These are phyloP conservation scores for Neoboletus subvelutipes DNA, from an alignment of 768 basidiomycete genomes.

Conservation along the genomic window DNA sequence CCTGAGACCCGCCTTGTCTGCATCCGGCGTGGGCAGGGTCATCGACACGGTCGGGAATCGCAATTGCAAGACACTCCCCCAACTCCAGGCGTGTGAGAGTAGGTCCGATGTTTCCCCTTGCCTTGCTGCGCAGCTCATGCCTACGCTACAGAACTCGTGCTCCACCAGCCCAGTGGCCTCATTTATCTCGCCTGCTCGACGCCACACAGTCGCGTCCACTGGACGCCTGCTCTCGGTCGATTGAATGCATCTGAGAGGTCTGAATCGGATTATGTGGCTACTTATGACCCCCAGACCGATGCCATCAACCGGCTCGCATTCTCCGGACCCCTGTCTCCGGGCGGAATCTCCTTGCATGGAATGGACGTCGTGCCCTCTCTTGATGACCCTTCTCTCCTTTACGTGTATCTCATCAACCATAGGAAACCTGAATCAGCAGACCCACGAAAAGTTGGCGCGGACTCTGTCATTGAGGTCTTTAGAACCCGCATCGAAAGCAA, in stretches of 20 bases:
- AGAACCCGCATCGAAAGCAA: conserved; percentile 46
- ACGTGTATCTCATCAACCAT: conserved; percentile 73
- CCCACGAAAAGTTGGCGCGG: conserved; percentile 53
- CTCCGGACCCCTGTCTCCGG: conserved; percentile 34
- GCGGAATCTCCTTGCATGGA: conserved; percentile 58
- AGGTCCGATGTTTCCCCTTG: conserved; percentile 12
- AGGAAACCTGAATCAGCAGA: conserved; percentile 46
- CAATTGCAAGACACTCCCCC: conserved; percentile 48
- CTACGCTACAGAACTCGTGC: conserved; percentile 45
- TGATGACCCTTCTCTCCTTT: conserved; percentile 48
- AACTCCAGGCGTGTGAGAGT: conserved; percentile 73
- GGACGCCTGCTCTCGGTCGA: conserved; percentile 47
- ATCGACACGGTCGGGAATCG: conserved; percentile 47
- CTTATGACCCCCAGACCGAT: conserved; percentile 50
- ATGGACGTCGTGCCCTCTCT: conserved; percentile 65
- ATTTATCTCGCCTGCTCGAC: conserved; percentile 66
- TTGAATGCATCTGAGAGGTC: conserved; percentile 40
- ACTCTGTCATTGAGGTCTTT: conserved; percentile 72
- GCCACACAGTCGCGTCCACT: conserved; percentile 44
- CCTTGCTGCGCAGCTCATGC: conserved; percentile 10
- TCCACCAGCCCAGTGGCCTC: conserved; percentile 57
- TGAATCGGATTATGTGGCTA: conserved; percentile 55
- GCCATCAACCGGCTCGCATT: conserved; percentile 47
- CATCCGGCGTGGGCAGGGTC: conserved; percentile 45
- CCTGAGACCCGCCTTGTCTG: conserved; percentile 44